Evolutionary conservation across 257 asterid species (phyloP).

Genomic region (Cruciata laevipes): DNA sequence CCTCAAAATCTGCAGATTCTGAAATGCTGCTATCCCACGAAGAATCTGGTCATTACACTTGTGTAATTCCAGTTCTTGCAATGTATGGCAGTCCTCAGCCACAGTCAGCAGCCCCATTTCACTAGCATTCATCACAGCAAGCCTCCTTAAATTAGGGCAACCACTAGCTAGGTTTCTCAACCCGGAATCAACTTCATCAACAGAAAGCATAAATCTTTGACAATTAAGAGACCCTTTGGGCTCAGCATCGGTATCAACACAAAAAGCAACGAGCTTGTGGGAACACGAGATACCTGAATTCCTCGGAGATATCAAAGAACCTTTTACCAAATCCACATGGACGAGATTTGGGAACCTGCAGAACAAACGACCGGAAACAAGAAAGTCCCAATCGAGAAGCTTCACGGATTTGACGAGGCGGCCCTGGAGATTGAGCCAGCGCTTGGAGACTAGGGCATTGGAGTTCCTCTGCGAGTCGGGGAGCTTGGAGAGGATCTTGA

Average conservation of each 20-base stretch:
- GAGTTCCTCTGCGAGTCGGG: conserved; percentile 53
- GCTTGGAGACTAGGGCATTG: conserved; percentile 55
- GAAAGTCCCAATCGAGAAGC: conserved; percentile 78
- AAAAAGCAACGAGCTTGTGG: conserved; percentile 32
- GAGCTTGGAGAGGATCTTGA: conserved; percentile 49
- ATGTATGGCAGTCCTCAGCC: conserved; percentile 60
- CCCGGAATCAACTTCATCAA: conserved; percentile 49
- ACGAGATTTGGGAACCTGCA: conserved; percentile 67
- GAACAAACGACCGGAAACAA: conserved; percentile 58
- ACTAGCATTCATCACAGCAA: conserved; percentile 52
- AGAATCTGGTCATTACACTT: conserved; percentile 58
- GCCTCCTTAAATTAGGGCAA: conserved; percentile 50
- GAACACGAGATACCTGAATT: conserved; percentile 42
- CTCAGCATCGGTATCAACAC: conserved; percentile 33
- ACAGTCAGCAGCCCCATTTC: conserved; percentile 60
- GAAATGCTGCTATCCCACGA: conserved; percentile 61
- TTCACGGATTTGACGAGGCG: conserved; percentile 64
- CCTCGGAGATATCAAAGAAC: conserved; percentile 34
- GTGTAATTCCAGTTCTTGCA: conserved; percentile 63
- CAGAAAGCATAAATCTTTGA: conserved; percentile 31
- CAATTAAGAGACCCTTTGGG: conserved; percentile 36
- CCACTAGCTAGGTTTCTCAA: conserved; percentile 44
- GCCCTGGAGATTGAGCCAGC: conserved; percentile 85
- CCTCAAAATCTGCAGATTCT: conserved; percentile 54
- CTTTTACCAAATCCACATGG: conserved; percentile 52